Conservation (phyloP, 2,329 filamentous ascomycete species). For the Gliomastix tumulicola region DNA sequence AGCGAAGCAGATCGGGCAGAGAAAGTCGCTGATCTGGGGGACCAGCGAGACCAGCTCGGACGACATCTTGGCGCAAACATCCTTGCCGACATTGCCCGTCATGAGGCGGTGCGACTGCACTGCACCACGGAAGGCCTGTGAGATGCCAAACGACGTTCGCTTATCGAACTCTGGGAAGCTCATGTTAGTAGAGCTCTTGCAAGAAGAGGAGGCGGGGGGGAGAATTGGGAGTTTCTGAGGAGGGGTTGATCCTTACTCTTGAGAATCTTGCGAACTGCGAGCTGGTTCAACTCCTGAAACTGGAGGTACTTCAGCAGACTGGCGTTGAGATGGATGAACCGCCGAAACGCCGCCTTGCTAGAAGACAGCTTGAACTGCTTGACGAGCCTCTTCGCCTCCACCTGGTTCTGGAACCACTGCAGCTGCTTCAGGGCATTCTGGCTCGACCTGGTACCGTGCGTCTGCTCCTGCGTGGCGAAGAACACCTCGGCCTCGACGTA, state of each 20-base stretch:
- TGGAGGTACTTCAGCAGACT: constrained; percentile 72
- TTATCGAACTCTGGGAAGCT: constrained; percentile 73
- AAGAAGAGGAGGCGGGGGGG: too few species aligned
- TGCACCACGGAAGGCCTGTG: constrained; percentile 51
- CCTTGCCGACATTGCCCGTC: constrained; percentile 62
- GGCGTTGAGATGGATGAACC: constrained; percentile 67
- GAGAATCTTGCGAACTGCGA: constrained; percentile 73
- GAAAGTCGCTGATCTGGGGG: constrained; percentile 78
- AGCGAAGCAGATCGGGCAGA: constrained; percentile 72
- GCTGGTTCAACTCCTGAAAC: constrained; percentile 78
- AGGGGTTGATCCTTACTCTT: constrained; percentile 56
- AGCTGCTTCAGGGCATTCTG: constrained; percentile 60
- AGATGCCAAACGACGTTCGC: constrained; percentile 66
- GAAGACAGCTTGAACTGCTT: constrained; percentile 58
- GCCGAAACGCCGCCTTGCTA: constrained; percentile 56
- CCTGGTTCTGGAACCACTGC: constrained; percentile 63
- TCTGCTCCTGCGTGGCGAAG: constrained; percentile 68
- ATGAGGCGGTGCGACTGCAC: constrained; percentile 55
- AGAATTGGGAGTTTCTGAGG: too few species aligned
- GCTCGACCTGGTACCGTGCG: constrained; percentile 62
- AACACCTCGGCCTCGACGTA: constrained; percentile 78
- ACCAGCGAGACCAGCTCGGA: constrained; percentile 66
- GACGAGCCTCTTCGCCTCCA: constrained; percentile 52
- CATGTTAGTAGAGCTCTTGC: too few species aligned
- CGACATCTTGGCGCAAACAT: constrained; percentile 68